Base-by-base conservation (phyloP, 2,329 filamentous ascomycete genomes). In the Colletotrichum gloeosporioides region DNA sequence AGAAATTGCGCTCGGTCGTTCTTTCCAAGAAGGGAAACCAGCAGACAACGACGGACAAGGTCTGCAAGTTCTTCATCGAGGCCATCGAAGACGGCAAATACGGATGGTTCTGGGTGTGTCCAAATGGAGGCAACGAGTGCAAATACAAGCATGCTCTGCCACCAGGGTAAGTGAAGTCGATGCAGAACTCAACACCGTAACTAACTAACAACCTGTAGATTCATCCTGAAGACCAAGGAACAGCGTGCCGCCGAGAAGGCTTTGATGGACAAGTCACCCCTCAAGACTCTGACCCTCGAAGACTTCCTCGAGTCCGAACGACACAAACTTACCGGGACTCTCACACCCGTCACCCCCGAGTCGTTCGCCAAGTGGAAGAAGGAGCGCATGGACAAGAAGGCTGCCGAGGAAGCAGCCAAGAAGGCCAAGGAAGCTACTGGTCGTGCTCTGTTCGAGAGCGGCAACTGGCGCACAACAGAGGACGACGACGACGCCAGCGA, bases 71-170 rank as follows among this genome's bases (percentile, higher is more conserved):
- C 89, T 99, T 99, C 85, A 97, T 99, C 84, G 93, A 96, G 80
- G 97, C 97, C 31, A 97, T 99, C 78, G 97, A 99, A 87, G 97
- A 99, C 83, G 95, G 96, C 82, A 99, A 99, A 87, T 99, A 99
- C 82, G 97, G 97, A 78, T 99, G 97, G 97, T 99, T 99, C 87
- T 99, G 97, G 97, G 90, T 93, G 76, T 99, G 97, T 90, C 97
- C 97, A 63, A 99, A 99, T 82, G 96, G 96, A 79, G 96, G 95
- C 78, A 94, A 99, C 84, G 95, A 98, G 86, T 99, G 97, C 94
- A 99, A 97, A 94, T 99, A 99, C 85, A 96, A 95, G 87, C 97
- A 99, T 86, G 96, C 95, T 82, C 90, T 99, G 81, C 97, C 98
- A 80, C 95, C 96, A 82, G 97, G 97, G 95, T 98, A 92, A 82